Evolutionary conservation across 352 stramenopile species (phyloP), one percentile per base, ranked within the genome.

Genomic region (Blastocystis sp.): DNA sequence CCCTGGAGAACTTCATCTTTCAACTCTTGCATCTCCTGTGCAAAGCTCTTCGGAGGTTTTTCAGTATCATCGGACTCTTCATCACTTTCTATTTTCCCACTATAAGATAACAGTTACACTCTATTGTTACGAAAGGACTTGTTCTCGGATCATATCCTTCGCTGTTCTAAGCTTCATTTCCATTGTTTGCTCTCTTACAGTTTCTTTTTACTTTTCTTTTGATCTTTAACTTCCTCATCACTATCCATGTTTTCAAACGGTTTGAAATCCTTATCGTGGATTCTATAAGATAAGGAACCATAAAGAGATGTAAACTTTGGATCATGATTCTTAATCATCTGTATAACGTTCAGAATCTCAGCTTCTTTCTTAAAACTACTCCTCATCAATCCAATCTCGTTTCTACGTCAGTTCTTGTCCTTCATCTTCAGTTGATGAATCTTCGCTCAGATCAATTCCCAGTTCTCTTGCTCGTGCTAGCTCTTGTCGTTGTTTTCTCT

Each of bases 81-180:
- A 35, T 91, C 75, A 57, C 95, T 77, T 33, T 53, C 15, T 6
- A 90, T 35, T 37, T 79, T 56, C 22, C 64, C 64, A 30, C 64
- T 76, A 48, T 19, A 19, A 22, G 53, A 56, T 90, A 27, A 19
- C 9, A 19, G 37, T 48, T 51, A n/a, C 81, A 59, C 1, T 90
- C 27, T 27, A 17, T 30, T 33, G 91, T 0, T 93, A 94, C 0
- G 92, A 92, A 22, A 96, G 93, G 24, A 93, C 93, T 68, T 96
- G 93, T 69, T 94, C 92, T 0, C 94, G 93, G 90, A 97, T 93
- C 40, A 97, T 87, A 90, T 97, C 94, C 89, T 95, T 94, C 91
- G 73, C 69, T 1, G 75, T 90, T 27, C 40, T 91, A 77, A 15
- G 30, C 0, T 22, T 90, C 44, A 1, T 64, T 15, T 22, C 9